Percentiles rank a stretch among this genome's conserved stretches.
Conservation (phyloP, 176 grass and related monocot species). For the Hsuehochloa calcarea region DNA sequence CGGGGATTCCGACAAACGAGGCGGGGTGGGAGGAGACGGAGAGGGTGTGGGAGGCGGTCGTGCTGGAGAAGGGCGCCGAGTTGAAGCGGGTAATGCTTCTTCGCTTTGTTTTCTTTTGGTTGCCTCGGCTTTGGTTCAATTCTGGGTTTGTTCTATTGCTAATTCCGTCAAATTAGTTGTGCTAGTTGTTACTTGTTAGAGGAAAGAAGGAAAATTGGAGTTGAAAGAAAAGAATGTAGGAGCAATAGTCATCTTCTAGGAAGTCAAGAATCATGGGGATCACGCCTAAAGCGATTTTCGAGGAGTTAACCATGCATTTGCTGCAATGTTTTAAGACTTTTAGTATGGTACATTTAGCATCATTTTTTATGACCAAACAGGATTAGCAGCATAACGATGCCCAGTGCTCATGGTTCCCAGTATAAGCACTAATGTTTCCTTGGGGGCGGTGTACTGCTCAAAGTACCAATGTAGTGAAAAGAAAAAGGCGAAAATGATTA, state of each 20-base stretch:
- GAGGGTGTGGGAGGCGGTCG: constrained; percentile 40
- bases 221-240: background rate
- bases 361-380: background rate
- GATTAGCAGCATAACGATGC: background rate
- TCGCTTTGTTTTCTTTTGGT: background rate
- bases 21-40: constrained; percentile 34
- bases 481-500: background rate
- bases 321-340: background rate
- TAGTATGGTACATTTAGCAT: background rate
- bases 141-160: background rate
- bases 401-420: background rate
- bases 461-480: background rate
- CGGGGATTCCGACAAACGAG: constrained; percentile 31
- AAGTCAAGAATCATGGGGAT: background rate
- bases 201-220: background rate
- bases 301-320: constrained; percentile 4
- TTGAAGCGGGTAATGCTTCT: constrained; percentile 48
- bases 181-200: background rate
- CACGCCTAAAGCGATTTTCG: background rate
- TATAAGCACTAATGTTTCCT: background rate
- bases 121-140: background rate
- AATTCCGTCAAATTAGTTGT: background rate
- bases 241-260: background rate
- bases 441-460: background rate
- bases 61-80: constrained; percentile 54